These are phyloP conservation scores for Jimgerdemannia lactiflua DNA, from an alignment of 192 early-diverging fungal genomes.

Conservation along the genomic window DNA sequence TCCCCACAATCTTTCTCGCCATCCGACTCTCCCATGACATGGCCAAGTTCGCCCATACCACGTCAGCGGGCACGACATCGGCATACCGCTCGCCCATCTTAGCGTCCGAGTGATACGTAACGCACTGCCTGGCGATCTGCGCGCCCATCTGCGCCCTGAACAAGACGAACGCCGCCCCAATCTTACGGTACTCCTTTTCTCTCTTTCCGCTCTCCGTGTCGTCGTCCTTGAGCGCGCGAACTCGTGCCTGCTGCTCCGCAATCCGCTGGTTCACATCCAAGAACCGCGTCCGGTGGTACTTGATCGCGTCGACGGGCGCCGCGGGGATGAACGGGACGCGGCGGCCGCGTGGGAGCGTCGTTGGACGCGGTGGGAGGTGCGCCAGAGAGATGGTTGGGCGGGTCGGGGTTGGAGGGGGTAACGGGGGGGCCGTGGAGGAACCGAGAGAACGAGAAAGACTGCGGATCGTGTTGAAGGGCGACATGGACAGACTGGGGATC, in stretches of 20 bases:
- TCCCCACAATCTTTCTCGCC: background rate
- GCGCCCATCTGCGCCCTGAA: slow-evolving; percentile 74
- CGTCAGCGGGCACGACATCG: slow-evolving; percentile 67
- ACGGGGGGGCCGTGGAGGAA: background rate
- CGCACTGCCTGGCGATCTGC: slow-evolving; percentile 71
- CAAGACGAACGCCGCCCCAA: slow-evolving; percentile 78
- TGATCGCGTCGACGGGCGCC: slow-evolving; percentile 52
- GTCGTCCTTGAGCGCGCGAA: background rate
- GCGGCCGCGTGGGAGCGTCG: background rate
- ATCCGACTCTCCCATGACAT: slow-evolving; percentile 8
- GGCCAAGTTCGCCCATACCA: slow-evolving; percentile 82
- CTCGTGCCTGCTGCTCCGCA: slow-evolving; percentile 16
- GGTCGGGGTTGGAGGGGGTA: background rate
- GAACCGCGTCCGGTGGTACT: slow-evolving; percentile 40
- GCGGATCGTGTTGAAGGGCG: background rate
- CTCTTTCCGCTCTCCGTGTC: slow-evolving; percentile 7
- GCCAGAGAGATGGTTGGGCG: background rate
- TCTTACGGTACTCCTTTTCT: slow-evolving; percentile 18
- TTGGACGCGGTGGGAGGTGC: background rate
- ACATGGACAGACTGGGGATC: background rate
- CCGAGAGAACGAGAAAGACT: background rate
- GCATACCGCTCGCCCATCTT: slow-evolving; percentile 61
- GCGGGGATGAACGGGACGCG: background rate
- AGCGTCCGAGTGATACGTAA: slow-evolving; percentile 54
- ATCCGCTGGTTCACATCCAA: slow-evolving; percentile 46